A percentile compares a stretch with the other conserved stretches of the same genome.
These are phyloP conservation scores for Epichloe sylvatica DNA, from an alignment of 2,329 filamentous ascomycete species.

Conservation along the genomic window DNA sequence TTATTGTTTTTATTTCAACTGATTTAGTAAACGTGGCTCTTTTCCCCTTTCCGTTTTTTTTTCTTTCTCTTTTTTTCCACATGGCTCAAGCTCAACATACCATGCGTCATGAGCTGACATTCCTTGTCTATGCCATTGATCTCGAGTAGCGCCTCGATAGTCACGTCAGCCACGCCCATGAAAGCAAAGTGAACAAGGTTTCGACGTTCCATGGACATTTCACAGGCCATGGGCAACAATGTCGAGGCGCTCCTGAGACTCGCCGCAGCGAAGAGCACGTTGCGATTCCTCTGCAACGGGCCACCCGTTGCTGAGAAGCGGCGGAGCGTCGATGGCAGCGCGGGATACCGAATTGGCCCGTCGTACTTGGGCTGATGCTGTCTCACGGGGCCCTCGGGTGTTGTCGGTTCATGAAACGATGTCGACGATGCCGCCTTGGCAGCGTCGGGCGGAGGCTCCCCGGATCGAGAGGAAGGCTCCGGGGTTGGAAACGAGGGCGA, in stretches of 20 bases:
- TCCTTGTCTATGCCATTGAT: conserved; percentile 64
- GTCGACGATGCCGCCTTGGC: background rate
- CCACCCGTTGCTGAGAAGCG: conserved; percentile 42
- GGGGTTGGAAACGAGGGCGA: conserved; percentile 11
- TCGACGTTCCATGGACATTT: conserved; percentile 57
- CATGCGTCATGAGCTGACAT: conserved; percentile 53
- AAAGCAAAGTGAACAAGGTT: conserved; percentile 74
- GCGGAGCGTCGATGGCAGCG: conserved; percentile 50
- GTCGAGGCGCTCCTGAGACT: conserved; percentile 58
- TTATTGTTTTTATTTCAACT: background rate
- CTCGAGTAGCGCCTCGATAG: conserved; percentile 52
- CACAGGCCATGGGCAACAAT: conserved; percentile 70
- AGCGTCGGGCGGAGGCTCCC: background rate
- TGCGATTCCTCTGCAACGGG: conserved; percentile 40
- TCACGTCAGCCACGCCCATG: conserved; percentile 58
- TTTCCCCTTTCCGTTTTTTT: no score
- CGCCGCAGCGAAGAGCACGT: conserved; percentile 67
- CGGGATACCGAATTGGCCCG: conserved; percentile 55
- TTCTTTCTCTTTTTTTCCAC: no score
- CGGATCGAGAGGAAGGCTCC: background rate
- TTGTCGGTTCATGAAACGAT: background rate
- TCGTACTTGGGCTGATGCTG: conserved; percentile 33
- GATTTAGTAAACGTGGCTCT: no score
- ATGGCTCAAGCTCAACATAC: conserved; percentile 18
- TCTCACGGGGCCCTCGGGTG: background rate